phyloP scores from a whole-genome alignment of 176 grass and related monocot genomes.

The Oryza glumipatula region DNA sequence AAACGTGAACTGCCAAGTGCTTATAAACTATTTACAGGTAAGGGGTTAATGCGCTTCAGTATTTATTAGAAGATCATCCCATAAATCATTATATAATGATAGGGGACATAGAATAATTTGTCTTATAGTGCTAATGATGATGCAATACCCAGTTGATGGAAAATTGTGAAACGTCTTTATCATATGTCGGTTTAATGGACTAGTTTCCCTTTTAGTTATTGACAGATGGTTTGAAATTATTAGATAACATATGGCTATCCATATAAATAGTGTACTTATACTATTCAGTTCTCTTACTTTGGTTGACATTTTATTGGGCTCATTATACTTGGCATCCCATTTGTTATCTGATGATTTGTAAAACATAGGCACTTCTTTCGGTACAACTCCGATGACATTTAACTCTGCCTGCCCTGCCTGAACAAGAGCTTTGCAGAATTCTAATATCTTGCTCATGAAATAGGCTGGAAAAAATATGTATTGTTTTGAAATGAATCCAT shows the following conservation, averaged over 20 bases:
- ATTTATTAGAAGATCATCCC: background rate
- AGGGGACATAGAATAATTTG: slow-evolving; percentile 1
- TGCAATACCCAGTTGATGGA: background rate
- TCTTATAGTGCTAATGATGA: background rate
- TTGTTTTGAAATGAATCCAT: background rate
- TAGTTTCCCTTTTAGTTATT: background rate
- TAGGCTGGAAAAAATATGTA: background rate
- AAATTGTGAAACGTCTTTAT: slow-evolving; percentile 1
- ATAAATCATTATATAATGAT: background rate
- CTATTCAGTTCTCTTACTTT: background rate
- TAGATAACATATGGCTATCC: slow-evolving; percentile 7
- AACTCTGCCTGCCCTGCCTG: background rate
- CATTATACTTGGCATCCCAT: background rate
- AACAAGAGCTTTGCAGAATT: background rate
- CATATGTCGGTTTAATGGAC: background rate
- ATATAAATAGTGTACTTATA: background rate
- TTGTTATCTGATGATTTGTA: background rate
- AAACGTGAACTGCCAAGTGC: slow-evolving; percentile 82
- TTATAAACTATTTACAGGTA: slow-evolving; percentile 84
- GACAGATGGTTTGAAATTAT: slow-evolving; percentile 25
- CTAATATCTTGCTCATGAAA: background rate
- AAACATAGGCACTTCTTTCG: background rate
- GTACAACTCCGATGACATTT: background rate
- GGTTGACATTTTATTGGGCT: background rate
- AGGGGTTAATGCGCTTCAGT: background rate